These are phyloP conservation scores for Fusarium kyushuense DNA, from an alignment of 2,329 filamentous ascomycete species.

Conservation along the genomic window DNA sequence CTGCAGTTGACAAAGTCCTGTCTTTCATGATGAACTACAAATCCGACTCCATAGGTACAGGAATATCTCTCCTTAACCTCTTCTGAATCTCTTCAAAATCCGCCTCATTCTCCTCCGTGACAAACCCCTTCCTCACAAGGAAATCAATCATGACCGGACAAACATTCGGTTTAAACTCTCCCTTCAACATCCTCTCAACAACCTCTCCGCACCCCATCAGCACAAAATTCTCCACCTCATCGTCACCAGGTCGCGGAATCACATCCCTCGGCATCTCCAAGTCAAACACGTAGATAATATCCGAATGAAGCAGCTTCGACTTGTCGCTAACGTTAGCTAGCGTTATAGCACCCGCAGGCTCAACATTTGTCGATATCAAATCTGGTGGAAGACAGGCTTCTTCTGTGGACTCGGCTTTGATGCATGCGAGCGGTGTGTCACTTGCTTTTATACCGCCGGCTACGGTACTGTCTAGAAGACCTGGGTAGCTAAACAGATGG, in stretches of 20 bases:
- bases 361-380: constrained; percentile 46
- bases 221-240: constrained; percentile 82
- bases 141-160: constrained; percentile 84
- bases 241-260: constrained; percentile 75
- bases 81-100: constrained; percentile 76
- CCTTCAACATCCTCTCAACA: constrained; percentile 69
- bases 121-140: constrained; percentile 78
- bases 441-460: constrained; percentile 79
- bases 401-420: constrained; percentile 78
- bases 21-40: neutral
- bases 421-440: constrained; percentile 73
- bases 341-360: constrained; percentile 52
- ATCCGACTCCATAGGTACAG: constrained; percentile 53
- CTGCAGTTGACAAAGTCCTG: neutral
- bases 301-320: constrained; percentile 51
- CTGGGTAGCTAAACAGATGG: constrained; percentile 78
- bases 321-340: constrained; percentile 49
- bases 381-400: constrained; percentile 66
- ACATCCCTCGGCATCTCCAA: constrained; percentile 71
- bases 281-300: constrained; percentile 78
- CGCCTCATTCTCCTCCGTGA: constrained; percentile 78
- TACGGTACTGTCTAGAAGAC: constrained; percentile 83
- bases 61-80: constrained; percentile 59
- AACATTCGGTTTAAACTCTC: constrained; percentile 89
- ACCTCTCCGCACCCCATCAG: constrained; percentile 73